These are phyloP conservation scores for Phaffomyces opuntiae DNA, from an alignment of 805 yeast genomes.

Conservation along the genomic window DNA sequence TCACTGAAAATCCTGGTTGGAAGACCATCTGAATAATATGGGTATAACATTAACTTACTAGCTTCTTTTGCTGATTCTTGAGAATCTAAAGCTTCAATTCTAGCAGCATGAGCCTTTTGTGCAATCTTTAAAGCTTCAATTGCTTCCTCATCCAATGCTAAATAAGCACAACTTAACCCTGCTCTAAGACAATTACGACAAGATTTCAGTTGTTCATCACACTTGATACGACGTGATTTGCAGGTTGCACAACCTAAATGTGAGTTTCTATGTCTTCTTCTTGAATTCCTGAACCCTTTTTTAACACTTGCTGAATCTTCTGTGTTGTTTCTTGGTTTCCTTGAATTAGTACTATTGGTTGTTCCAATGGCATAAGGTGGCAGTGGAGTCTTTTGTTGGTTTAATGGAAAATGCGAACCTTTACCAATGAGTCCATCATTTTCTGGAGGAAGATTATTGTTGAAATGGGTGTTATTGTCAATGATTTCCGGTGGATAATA, in stretches of 20 bases:
- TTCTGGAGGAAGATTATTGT: no score
- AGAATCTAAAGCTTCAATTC: conserved; percentile 27
- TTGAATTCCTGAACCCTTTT: conserved; percentile 21
- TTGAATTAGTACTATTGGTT: conserved; percentile 12
- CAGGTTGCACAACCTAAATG: conserved; percentile 72
- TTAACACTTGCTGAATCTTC: conserved; percentile 6
- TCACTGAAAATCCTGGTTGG: conserved; percentile 18
- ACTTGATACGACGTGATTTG: conserved; percentile 54
- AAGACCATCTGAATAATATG: conserved; percentile 17
- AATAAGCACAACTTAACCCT: conserved; percentile 42
- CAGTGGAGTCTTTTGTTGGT: conserved; percentile 24
- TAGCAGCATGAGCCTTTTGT: conserved; percentile 31
- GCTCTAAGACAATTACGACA: conserved; percentile 49
- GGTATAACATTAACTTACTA: conserved; percentile 10
- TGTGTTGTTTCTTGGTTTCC: conserved; percentile 5
- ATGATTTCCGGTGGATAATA: no score
- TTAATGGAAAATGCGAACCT: background rate
- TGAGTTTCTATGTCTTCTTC: conserved; percentile 61
- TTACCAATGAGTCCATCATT: background rate
- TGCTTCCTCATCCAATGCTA: conserved; percentile 40
- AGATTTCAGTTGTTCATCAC: conserved; percentile 56
- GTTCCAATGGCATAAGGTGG: conserved; percentile 30
- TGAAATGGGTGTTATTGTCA: no score
- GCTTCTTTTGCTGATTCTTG: conserved; percentile 18
- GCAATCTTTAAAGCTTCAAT: conserved; percentile 43